Base-by-base conservation (phyloP, 345 rosid genomes). In the Lumnitzera littorea region DNA sequence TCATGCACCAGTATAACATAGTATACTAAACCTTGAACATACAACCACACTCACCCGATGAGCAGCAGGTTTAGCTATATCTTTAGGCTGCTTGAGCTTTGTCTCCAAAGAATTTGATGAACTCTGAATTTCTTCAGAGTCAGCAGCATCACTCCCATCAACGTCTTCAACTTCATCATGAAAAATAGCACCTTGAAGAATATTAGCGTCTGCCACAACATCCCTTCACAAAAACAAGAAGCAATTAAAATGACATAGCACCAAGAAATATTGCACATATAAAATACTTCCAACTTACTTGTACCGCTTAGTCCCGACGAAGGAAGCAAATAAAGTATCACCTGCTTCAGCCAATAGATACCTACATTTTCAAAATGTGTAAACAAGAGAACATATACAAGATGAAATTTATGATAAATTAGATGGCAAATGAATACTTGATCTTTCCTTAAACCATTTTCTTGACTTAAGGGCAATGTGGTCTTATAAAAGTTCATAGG, bases 291-390 rank as follows among this genome's bases (percentile, higher is more conserved):
- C 31, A 20, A 65, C 94, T 75, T 87, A 92, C 98, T 85, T 81
- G 76, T 92, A 92, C 79, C 87, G 94, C 73, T 83, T 92, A 13
- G 98, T 92, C 57, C 98, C 98, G 57, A 89, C 81, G 66, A 89
- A 92, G 31, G 98, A 92, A 64, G 98, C 98, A 85, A 92, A 92
- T 15, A 89, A 74, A 3, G 98, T 92, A 67, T 92, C 96, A 13
- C 96, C 96, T 24, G 98, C 88, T 80, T 92, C 98, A 15, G 96
- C 98, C 66, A 92, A 75, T 50, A 92, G 60, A 71, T 92, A 92
- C 79, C 98, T 92, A 73, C 66, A 65, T 58, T 20, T n/a, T 13
- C 51, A 70, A 50, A 17, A 16, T 51, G 41, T 14, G 12, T 58
- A 50, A 43, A 43, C 25, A 56, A 41, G 24, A 54, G 23, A n/a